Evolutionary conservation across 495 filamentous ascomycete species (phyloP).

Genomic region (Hypoxylon perforatum): DNA sequence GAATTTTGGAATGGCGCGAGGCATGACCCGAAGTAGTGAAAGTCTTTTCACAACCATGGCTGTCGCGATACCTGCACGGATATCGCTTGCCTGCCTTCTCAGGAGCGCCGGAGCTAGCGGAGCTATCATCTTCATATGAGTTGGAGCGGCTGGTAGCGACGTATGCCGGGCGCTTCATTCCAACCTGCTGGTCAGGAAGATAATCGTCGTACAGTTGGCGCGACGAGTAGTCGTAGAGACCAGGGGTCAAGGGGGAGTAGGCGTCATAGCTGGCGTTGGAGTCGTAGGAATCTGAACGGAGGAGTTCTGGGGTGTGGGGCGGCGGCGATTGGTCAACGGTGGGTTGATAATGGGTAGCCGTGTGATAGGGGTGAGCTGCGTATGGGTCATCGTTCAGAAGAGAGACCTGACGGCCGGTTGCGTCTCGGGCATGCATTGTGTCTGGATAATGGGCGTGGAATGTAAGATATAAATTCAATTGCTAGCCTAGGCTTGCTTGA

Average conservation of each 20-base stretch:
- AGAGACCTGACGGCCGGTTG: slow-evolving; percentile 62
- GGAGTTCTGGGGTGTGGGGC: slow-evolving; percentile 60
- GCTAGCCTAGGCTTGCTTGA: slow-evolving; percentile 17
- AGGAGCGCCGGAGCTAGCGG: slow-evolving; percentile 40
- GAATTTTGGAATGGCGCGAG: slow-evolving; percentile 95
- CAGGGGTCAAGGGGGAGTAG: slow-evolving; percentile 61
- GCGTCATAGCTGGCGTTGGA: slow-evolving; percentile 62
- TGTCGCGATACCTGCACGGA: slow-evolving; percentile 71
- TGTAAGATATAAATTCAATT: slow-evolving; percentile 23
- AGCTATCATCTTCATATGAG: slow-evolving; percentile 56
- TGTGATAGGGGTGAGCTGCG: slow-evolving; percentile 42
- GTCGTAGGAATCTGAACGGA: slow-evolving; percentile 65
- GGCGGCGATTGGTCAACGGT: slow-evolving; percentile 49
- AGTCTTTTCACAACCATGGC: slow-evolving; percentile 77
- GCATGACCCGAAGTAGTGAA: slow-evolving; percentile 98
- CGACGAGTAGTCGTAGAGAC: slow-evolving; percentile 50
- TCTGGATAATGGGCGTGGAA: slow-evolving; percentile 13
- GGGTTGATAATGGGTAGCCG: slow-evolving; percentile 41
- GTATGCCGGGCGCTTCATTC: slow-evolving; percentile 45
- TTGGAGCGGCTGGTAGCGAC: slow-evolving; percentile 47
- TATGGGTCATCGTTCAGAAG: slow-evolving; percentile 64
- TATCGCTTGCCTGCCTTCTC: slow-evolving; percentile 68
- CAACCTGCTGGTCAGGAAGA: slow-evolving; percentile 35
- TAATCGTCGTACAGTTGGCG: slow-evolving; percentile 54
- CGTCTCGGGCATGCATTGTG: slow-evolving; percentile 61